phyloP scores from a whole-genome alignment of 371 early-diverging fungal species.

The Dinochytrium kinnereticum region DNA sequence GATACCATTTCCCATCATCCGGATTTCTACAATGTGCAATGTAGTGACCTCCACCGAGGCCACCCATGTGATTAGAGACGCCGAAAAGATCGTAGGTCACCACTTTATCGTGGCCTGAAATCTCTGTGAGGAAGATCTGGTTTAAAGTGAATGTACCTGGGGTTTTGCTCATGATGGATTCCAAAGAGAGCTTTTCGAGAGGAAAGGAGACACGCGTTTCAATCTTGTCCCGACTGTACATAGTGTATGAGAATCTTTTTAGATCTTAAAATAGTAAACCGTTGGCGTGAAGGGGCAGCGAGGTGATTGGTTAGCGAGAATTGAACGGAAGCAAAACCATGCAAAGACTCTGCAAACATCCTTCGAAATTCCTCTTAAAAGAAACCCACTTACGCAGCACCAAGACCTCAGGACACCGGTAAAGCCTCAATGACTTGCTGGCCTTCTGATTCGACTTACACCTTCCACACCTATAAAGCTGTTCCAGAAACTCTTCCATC shows the following conservation, averaged over 20 bases:
- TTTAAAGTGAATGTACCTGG: constrained; percentile 20
- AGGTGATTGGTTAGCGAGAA: not conserved
- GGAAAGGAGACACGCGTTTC: constrained; percentile 82
- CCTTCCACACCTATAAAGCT: constrained; percentile 78
- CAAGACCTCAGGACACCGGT: constrained; percentile 80
- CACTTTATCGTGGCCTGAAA: constrained; percentile 31
- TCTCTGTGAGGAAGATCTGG: not conserved
- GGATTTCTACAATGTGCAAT: constrained; percentile 84
- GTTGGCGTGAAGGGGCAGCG: not conserved
- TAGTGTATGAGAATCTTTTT: constrained; percentile 86
- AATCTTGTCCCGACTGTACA: constrained; percentile 85
- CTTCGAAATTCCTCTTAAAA: not conserved
- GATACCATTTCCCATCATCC: constrained; percentile 73
- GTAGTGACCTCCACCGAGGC: constrained; percentile 90
- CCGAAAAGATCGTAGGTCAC: constrained; percentile 81
- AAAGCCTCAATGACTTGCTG: constrained; percentile 79
- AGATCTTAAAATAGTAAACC: constrained; percentile 57
- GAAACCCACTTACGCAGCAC: constrained; percentile 68
- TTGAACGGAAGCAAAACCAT: not conserved
- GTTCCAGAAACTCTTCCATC: constrained; percentile 50
- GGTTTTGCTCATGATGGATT: constrained; percentile 40
- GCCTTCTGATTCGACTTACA: constrained; percentile 78
- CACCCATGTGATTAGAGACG: constrained; percentile 92
- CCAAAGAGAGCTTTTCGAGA: constrained; percentile 61
- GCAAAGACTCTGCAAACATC: not conserved